Evolutionary conservation across 2,329 filamentous ascomycete species (phyloP), one percentile per base, ranked within the genome.

Genomic region (Fusarium veterinarium): DNA sequence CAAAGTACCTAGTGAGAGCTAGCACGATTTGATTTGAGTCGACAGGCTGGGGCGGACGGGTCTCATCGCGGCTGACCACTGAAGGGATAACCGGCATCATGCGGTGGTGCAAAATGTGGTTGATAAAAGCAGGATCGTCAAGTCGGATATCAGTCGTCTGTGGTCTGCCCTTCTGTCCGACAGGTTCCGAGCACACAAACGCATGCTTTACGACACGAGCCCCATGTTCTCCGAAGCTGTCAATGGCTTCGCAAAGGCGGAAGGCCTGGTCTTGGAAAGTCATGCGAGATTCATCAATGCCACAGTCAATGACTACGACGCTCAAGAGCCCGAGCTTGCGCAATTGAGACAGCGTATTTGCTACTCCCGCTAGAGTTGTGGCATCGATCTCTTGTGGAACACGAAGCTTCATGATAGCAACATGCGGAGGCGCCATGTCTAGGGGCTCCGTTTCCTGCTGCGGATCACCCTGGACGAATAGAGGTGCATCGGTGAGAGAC

Each of bases 381-480:
- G 95, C 88, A 75, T 93, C 88, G 51, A 97, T 87, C 4, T 86
- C 82, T 75, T 97, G 91, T 0, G 94, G 92, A 46, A 89, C 88
- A 59, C 92, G 90, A 60, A 99, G 86, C 82, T 97, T 97, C 73
- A 98, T 91, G 63, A 99, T 84, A 20, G 96, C 95, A 64, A 97
- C 86, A 80, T 97, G 81, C 46, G 84, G 73, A 31, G 80, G 81
- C 41, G 80, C 76, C 42, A 78, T 70, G 8, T 74, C 38, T 35
- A 63, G 55, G 23, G 55, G n/a, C 23, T 25, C 35, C 17, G 60
- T 17, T 20, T 74, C 61, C 38, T 72, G 60, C 14, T 69, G 59
- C 41, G 63, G 64, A 17, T 67, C 62, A n/a, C 82, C 79, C 67
- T 84, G 80, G 48, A 83, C 76, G 59, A 83, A 83, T 58, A 83